Base-by-base conservation (phyloP, 169 alveolate genomes). In the Babesia bigemina region DNA sequence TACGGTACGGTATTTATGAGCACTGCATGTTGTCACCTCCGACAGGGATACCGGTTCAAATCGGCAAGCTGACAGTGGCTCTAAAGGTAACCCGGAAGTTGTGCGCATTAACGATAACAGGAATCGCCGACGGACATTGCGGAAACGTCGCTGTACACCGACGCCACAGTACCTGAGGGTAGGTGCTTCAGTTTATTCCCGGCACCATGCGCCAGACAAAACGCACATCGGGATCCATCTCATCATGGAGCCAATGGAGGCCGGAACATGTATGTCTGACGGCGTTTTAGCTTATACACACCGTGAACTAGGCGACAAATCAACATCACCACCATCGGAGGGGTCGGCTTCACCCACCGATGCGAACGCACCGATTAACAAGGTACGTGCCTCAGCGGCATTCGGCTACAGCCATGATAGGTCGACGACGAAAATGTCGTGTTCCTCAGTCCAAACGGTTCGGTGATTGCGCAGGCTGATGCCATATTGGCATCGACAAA, bases 11-110 rank as follows among this genome's bases (percentile, higher is more conserved):
- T 11, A 9, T 29, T 4, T 0, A 2, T 1, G 50, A 12, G 4
- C 13, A 0, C 21, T 33, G 17, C 11, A 7, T 44, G 42, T 9
- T 28, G 0, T 59, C 21, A 13, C 19, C 39, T 33, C 39, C 39
- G 7, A 24, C 61, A 71, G 84, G 84, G n/a, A 74, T 74, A 74
- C 67, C 63, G 36, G 75, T 63, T 36, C 26, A 74, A 24, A 62
- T 74, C 13, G 75, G 75, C 8, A 36, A 45, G 29, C 36, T 63
- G 29, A 42, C 19, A 24, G 69, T 74, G 49, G 73, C 84, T 6
- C 26, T 26, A 6, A 71, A 71, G 81, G 81, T 48, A 22, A 16
- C 49, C 19, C 26, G 7, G 12, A 13, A 17, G 3, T 24, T 24
- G 0, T 33, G 39, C 24, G 7, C 22, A 21, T 22, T 0, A 33